A percentile compares a stretch with the other conserved stretches of the same genome.
phyloP scores from a whole-genome alignment of 78 protist genomes.

The Paratrimastix pyriformis region DNA sequence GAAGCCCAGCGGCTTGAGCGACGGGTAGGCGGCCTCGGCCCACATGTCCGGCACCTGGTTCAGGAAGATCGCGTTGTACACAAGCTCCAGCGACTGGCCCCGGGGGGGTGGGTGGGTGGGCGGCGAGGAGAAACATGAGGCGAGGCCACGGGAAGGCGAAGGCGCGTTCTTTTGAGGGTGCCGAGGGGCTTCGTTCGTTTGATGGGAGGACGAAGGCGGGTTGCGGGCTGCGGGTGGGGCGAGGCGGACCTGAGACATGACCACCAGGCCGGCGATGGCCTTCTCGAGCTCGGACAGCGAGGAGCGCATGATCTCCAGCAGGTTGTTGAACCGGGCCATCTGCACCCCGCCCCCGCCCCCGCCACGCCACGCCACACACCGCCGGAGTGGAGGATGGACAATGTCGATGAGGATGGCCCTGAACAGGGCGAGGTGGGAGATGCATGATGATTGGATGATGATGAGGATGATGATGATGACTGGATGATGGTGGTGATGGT shows the following conservation, averaged over 20 bases:
- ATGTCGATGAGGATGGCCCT: too few relatives aligned
- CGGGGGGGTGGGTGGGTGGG: not conserved
- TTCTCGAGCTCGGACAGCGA: conserved; percentile 34
- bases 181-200: too few relatives aligned
- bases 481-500: too few relatives aligned
- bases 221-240: too few relatives aligned
- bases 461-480: too few relatives aligned
- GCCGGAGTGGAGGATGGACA: too few relatives aligned
- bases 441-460: too few relatives aligned
- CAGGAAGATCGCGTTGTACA: conserved; percentile 8
- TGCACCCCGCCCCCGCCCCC: too few relatives aligned
- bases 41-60: conserved; percentile 40
- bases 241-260: conserved; percentile 40
- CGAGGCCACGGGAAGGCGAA: not conserved
- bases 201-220: too few relatives aligned
- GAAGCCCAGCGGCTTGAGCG: conserved; percentile 46
- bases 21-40: conserved; percentile 41
- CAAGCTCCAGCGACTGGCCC: conserved; percentile 8
- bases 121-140: not conserved
- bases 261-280: conserved; percentile 57
- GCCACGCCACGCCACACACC: too few relatives aligned
- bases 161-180: conserved; percentile 10
- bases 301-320: conserved; percentile 17
- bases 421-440: too few relatives aligned
- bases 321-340: conserved; percentile 31